A percentile compares a stretch with the other conserved stretches of the same genome.
Evolutionary conservation across 768 basidiomycete species (phyloP).

Genomic region (Phaffia australis): DNA sequence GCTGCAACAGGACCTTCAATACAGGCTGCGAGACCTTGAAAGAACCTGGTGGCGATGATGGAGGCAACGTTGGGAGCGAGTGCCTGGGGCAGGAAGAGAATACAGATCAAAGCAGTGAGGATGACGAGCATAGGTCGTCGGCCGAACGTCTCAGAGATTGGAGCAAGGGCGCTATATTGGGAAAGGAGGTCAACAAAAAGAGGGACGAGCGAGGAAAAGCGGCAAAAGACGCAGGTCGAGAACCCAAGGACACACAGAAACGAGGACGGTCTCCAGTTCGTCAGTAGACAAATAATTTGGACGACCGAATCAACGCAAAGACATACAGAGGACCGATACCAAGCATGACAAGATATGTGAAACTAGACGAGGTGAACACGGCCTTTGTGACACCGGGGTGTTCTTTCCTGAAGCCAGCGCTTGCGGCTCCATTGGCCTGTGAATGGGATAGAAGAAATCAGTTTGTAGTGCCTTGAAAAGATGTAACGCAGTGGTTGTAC

Average conservation of each 20-base stretch:
- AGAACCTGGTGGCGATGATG: constrained; percentile 29
- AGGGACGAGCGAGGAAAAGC: constrained; percentile 27
- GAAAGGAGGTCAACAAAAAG: constrained; percentile 4
- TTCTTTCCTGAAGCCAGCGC: constrained; percentile 20
- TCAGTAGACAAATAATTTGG: not conserved
- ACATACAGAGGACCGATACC: constrained; percentile 17
- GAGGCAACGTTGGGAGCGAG: constrained; percentile 28
- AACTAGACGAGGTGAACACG: constrained; percentile 25
- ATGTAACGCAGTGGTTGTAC: too few relatives aligned
- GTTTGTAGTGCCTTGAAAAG: not conserved
- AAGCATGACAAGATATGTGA: constrained; percentile 29
- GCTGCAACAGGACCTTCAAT: constrained; percentile 29
- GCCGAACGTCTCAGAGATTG: constrained; percentile 27
- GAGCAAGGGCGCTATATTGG: not conserved
- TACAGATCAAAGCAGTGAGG: constrained; percentile 27
- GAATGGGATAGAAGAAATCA: not conserved
- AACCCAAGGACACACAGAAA: not conserved
- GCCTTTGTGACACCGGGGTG: constrained; percentile 19
- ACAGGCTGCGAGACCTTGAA: constrained; percentile 32
- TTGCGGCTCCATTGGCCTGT: constrained; percentile 28
- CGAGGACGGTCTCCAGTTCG: not conserved
- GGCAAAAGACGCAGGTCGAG: constrained; percentile 18
- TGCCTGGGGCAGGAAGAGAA: constrained; percentile 34
- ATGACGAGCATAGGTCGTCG: constrained; percentile 29
- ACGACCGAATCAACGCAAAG: not conserved